A percentile compares a stretch with the other conserved stretches of the same genome.
These are phyloP conservation scores for Boletus pseudopeckii DNA, from an alignment of 768 basidiomycete species.

Conservation along the genomic window DNA sequence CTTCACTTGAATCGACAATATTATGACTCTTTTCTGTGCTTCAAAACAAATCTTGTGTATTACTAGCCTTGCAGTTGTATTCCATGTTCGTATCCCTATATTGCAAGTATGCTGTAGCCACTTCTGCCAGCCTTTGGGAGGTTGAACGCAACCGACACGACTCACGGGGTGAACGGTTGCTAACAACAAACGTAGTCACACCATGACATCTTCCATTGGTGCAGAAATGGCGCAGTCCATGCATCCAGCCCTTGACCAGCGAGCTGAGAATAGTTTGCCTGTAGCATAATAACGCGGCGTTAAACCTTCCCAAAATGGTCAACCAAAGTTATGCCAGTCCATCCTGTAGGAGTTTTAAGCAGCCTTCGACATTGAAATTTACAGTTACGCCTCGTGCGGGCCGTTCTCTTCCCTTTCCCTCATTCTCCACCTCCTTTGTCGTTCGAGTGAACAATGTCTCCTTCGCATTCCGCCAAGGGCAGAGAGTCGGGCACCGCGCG, in stretches of 20 bases:
- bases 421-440: neutral
- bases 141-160: no score
- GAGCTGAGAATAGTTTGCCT: neutral
- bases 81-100: no score
- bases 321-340: conserved; percentile 9
- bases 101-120: no score
- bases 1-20: no score
- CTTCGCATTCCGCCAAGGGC: conserved; percentile 41
- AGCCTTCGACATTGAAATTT: neutral
- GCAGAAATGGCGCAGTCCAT: neutral
- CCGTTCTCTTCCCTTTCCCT: neutral
- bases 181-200: no score
- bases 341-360: conserved; percentile 9
- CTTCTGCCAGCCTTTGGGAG: no score
- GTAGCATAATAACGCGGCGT: neutral
- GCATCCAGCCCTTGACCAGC: neutral
- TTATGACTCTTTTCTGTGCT: no score
- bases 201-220: neutral
- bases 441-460: conserved; percentile 40
- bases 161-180: no score
- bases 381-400: neutral
- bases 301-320: conserved; percentile 6
- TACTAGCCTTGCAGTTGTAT: no score
- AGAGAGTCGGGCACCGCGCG: conserved; percentile 90
- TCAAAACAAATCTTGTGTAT: no score